Evolutionary conservation across 768 basidiomycete species (phyloP), one percentile per base, ranked within the genome.

Genomic region (Pluteus cervinus): DNA sequence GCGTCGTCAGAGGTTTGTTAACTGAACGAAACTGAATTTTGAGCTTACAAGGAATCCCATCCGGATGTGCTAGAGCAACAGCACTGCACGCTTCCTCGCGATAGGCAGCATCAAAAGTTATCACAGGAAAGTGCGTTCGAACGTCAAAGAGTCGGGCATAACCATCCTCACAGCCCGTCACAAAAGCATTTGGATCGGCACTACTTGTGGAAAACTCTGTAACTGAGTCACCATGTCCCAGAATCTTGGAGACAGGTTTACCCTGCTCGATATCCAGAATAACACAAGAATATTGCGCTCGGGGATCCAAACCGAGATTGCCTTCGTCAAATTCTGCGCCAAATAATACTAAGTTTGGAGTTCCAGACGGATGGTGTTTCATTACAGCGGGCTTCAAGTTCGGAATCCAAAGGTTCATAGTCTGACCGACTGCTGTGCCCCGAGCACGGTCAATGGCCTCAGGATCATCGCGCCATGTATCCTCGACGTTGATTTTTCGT

Each of bases 111-210:
- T 54, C 48, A 11, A 71, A 47, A 1, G 62, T 61, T n/a, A 65
- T 34, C 0, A 56, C 55, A 3, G 66, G 68, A 2, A 68, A 41
- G 1, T 57, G 57, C 5, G 51, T 49, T 7, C 68, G 54, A 9
- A 54, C 45, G 44, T 70, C 68, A 42, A 57, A 70, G 12, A 69
- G 37, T 14, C 69, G 42, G 15, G 57, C 63, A 28, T 53, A 53
- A 1, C 70, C 66, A 39, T 72, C 69, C 11, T 30, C 44, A 21
- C 55, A 53, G 3, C 53, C 53, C 0, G 63, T 66, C 14, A 57
- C 42, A 46, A 71, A 70, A 0, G 49, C 29, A 39, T 62, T 58
- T 3, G 58, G 54, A 34, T 67, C 65, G 0, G 43, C 57, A 0
- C 39, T 47, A 42, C 60, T 63, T 5, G 59, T 65, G 5, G 65